Conservation (phyloP, 148 eudicot species). For the Arctostaphylos glauca region DNA sequence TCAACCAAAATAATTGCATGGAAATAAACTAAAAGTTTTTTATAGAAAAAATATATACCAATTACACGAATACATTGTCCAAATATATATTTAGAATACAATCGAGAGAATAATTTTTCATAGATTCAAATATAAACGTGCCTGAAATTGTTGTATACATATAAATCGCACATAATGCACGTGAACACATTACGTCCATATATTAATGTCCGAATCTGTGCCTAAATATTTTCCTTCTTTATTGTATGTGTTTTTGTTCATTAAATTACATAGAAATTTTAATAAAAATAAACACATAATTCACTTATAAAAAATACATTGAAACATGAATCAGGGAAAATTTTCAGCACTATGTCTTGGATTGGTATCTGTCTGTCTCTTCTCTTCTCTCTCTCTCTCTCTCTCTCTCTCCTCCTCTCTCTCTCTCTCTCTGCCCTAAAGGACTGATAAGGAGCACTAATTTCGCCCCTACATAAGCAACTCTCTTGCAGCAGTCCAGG, state of each 20-base stretch:
- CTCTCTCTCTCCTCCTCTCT: background rate
- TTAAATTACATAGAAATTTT: too few relatives aligned
- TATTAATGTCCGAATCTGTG: background rate
- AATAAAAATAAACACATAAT: background rate
- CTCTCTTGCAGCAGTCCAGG: background rate
- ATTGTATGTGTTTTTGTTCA: background rate
- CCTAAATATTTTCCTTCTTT: background rate
- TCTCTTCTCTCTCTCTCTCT: background rate
- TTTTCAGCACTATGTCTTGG: background rate
- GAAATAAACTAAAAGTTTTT: too few relatives aligned
- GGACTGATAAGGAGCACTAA: background rate
- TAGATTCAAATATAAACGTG: too few relatives aligned
- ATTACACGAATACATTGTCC: too few relatives aligned
- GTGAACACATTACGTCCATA: background rate
- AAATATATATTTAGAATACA: too few relatives aligned
- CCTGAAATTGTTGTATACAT: too few relatives aligned
- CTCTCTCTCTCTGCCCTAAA: conserved; percentile 14
- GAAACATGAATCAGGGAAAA: too few relatives aligned
- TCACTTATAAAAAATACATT: too few relatives aligned
- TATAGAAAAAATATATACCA: too few relatives aligned
- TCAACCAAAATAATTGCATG: too few relatives aligned
- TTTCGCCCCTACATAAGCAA: conserved; percentile 10
- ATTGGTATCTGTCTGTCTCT: conserved; percentile 5
- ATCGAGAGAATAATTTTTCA: too few relatives aligned
- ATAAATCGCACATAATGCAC: background rate